Percentiles rank a stretch among this genome's conserved stretches.
phyloP scores from a whole-genome alignment of 805 yeast species.

The Candida ponderosae region DNA sequence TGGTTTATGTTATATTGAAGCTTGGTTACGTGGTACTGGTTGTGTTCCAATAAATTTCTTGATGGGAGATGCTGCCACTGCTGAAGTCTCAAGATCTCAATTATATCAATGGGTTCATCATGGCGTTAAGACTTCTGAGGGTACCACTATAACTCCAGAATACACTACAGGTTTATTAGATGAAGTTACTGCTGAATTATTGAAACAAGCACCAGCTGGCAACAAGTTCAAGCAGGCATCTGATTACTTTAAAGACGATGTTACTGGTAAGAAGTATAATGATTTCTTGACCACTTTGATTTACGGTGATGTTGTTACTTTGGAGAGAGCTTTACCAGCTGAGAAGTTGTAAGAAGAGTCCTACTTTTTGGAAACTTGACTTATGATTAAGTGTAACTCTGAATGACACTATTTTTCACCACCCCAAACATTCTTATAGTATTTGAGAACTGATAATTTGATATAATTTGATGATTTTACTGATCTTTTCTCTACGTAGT shows the following conservation, averaged over 20 bases:
- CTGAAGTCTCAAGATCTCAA: constrained; percentile 80
- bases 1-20: constrained; percentile 76
- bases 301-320: constrained; percentile 63
- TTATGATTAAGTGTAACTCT: too few relatives aligned
- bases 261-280: constrained; percentile 62
- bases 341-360: constrained; percentile 13
- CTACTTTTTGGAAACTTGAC: too few relatives aligned
- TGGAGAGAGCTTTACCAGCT: constrained; percentile 18
- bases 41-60: constrained; percentile 80
- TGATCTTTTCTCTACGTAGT: too few relatives aligned
- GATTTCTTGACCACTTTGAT: constrained; percentile 73
- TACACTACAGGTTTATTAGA: constrained; percentile 49
- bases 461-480: too few relatives aligned
- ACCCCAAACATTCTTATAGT: too few relatives aligned
- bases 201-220: constrained; percentile 39
- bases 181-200: constrained; percentile 51
- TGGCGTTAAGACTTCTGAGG: constrained; percentile 49
- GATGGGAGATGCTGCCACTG: constrained; percentile 90
- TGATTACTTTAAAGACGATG: constrained; percentile 63
- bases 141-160: constrained; percentile 52
- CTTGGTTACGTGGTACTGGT: constrained; percentile 79
- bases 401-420: too few relatives aligned
- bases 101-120: constrained; percentile 81
- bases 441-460: too few relatives aligned
- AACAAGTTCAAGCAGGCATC: constrained; percentile 67